A percentile compares a stretch with the other conserved stretches of the same genome.
phyloP scores from a whole-genome alignment of 495 filamentous ascomycete genomes.

The Aspergillus coremiiformis region DNA sequence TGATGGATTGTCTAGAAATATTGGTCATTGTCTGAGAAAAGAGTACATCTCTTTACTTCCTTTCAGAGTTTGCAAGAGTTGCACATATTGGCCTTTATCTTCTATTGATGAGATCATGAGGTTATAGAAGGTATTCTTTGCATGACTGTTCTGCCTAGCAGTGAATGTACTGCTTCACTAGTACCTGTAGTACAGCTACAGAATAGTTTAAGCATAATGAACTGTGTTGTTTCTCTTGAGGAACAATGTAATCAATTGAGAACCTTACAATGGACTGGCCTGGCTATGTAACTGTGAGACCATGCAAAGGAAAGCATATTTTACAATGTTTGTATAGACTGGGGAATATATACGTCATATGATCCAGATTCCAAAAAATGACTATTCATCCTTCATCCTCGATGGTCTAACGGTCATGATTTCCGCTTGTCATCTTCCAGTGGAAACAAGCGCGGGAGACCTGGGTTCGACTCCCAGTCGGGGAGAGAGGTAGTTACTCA shows the following conservation, averaged over 20 bases:
- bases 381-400: constrained; percentile 5
- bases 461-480: constrained; percentile 1
- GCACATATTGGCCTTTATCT: constrained; percentile 14
- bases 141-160: background rate
- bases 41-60: background rate
- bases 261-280: too few relatives aligned
- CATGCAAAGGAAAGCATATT: background rate
- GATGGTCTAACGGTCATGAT: constrained; percentile 40
- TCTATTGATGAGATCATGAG: constrained; percentile 15
- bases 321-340: background rate
- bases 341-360: background rate
- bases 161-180: background rate
- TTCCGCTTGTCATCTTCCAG: constrained; percentile 32
- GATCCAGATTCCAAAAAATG: too few relatives aligned
- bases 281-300: too few relatives aligned
- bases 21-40: constrained; percentile 1
- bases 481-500: too few relatives aligned
- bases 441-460: background rate
- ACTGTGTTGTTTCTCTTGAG: too few relatives aligned
- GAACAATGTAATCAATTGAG: too few relatives aligned
- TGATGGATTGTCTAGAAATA: background rate
- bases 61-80: constrained; percentile 7
- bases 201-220: background rate
- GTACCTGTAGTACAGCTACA: background rate
- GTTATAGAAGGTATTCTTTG: constrained; percentile 11